phyloP scores from a whole-genome alignment of 768 basidiomycete genomes.

The Pluteus cervinus region DNA sequence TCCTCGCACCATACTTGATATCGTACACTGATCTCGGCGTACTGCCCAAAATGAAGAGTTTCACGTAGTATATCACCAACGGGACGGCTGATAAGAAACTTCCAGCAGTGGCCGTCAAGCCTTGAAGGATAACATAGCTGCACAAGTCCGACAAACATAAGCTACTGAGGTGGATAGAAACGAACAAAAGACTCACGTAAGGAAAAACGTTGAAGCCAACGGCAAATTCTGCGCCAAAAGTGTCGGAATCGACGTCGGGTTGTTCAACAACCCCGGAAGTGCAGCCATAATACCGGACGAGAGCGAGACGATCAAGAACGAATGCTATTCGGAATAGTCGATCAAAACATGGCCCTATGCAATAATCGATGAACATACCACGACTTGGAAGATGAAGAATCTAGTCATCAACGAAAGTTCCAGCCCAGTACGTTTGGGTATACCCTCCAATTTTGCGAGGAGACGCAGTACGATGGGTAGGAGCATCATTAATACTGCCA shows the following conservation, averaged over 20 bases:
- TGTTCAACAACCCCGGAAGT: constrained; percentile 51
- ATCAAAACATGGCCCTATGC: not conserved
- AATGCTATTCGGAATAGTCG: constrained; percentile 52
- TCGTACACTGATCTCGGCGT: constrained; percentile 82
- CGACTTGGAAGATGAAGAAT: constrained; percentile 87
- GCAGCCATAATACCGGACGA: constrained; percentile 78
- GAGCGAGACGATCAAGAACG: constrained; percentile 87
- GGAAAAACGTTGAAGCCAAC: constrained; percentile 82
- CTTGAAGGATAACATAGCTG: constrained; percentile 76
- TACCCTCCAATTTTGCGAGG: constrained; percentile 82
- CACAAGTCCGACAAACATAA: not conserved
- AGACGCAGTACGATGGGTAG: constrained; percentile 76
- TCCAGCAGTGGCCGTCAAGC: constrained; percentile 71
- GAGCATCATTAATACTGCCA: constrained; percentile 89
- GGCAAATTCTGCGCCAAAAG: constrained; percentile 79
- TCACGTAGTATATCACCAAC: constrained; percentile 84
- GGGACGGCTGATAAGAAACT: constrained; percentile 77
- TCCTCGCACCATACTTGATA: constrained; percentile 71
- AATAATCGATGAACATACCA: constrained; percentile 47
- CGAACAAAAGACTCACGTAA: constrained; percentile 48
- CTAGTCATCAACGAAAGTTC: constrained; percentile 91
- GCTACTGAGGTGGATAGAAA: not conserved
- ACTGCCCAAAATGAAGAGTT: constrained; percentile 79
- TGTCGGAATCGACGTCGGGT: constrained; percentile 64
- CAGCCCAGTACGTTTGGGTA: constrained; percentile 75